Evolutionary conservation across 2,329 filamentous ascomycete genomes (phyloP), one percentile per base, ranked within the genome.

Genomic region (Clonostachys solani): DNA sequence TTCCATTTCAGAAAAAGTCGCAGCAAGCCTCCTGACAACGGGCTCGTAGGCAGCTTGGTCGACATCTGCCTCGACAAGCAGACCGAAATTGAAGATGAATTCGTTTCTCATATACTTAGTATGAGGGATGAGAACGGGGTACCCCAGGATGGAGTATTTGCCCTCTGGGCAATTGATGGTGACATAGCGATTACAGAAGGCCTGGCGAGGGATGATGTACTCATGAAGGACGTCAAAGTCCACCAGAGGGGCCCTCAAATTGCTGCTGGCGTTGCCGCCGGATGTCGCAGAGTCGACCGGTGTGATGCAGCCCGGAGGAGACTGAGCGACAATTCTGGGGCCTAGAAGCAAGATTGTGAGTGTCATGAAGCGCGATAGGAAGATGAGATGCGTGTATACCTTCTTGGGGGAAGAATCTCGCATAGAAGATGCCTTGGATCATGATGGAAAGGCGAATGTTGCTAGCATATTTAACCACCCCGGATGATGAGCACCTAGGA

Each of bases 31-130:
- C 54, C 87, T 77, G 46, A 96, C 90, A 33, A 97, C 88, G 53
- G 84, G 85, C 65, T 92, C 89, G 64, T 90, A 95, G 34, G 85
- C 86, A 43, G 81, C 80, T 63, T 87, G 87, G 60, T 95, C 88
- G 46, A 73, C 71, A 45, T 77, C 74, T 42, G 68, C 68, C 44
- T 87, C 80, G 44, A 96, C 75, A 29, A 96, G 86, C 41, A 97
- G 75, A 49, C 90, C 91, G 62, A 97, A 96, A 67, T 97, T 97
- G 80, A 97, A 99, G 62, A 96, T 96, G 74, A 96, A 97, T 66
- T 95, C 89, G 68, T 96, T 96, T 49, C 94, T 86, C 60, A 87
- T 83, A 61, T 97, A 96, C 56, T 86, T 86, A 47, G 84, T 79
- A 53, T 91, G 81, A 45, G 86, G 83, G 61, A 97, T 89, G 62